Evolutionary conservation across 1,284 basidiomycete species (phyloP), one percentile per base, ranked within the genome.

Genomic region (Cryptococcus sp.): DNA sequence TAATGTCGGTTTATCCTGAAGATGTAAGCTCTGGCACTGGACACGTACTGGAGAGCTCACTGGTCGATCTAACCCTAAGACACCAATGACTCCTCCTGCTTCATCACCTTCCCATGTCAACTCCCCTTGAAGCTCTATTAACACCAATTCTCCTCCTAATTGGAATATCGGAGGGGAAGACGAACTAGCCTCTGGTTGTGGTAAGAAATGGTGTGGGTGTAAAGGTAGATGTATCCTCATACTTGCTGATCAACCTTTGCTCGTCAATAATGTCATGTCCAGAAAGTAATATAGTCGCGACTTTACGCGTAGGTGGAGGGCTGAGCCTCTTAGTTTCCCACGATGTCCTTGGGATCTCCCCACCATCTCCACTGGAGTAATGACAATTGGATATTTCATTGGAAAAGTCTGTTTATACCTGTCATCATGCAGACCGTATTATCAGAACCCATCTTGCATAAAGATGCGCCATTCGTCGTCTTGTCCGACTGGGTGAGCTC

Each of bases 401-500:
- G 47, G 13, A 34, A 32, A n/a, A 46, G 8, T 13, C 44, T 8
- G 13, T 46, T 23, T 23, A 23, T 23, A 13, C 44, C 47, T 44
- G 30, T 36, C 44, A 55, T 34, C 49, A 58, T 58, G 62, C 7
- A 15, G 11, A 68, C 72, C 23, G 74, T 73, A 37, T 80, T 90
- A 3, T 86, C 87, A 3, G 89, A 89, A 73, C 89, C 89, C 32
- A 84, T 86, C 5, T 77, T 92, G 48, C 84, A 91, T 77, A 79
- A 79, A 53, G 84, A 88, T 77, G 89, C 90, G 74, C 84, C 84
- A 69, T 94, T 90, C 65, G 86, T 93, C 34, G 87, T 90, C 38
- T 80, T 94, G 45, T 89, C 89, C 53, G 90, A 95, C 76, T 94
- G 74, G 90, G 90, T 91, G 67, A 62, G 87, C n/a, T 48, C 31